Base-by-base conservation (phyloP, 768 basidiomycete species). In the Podaxis mareebaensis region DNA sequence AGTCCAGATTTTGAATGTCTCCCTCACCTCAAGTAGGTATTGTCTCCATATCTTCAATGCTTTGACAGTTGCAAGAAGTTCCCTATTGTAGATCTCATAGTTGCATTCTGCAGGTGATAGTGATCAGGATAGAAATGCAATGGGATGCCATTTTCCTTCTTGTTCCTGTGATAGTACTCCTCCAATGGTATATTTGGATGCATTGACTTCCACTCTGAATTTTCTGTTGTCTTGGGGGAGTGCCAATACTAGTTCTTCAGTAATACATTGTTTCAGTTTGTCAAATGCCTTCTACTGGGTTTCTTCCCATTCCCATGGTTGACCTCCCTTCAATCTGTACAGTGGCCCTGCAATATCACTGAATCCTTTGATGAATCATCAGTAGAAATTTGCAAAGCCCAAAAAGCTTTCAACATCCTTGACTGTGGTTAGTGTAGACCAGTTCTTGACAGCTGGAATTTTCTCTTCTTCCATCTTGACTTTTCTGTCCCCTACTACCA, bases 391-490 rank as follows among this genome's bases (percentile, higher is more conserved):
- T n/a, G 58, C 42, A 39, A 66, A 60, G 1, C 65, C 61, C 2
- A 66, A 42, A 44, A 66, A 66, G 1, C 28, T 20, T 42, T 60
- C 52, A 6, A 66, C 10, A n/a, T 60, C 64, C n/a, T 62, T 54
- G 2, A 6, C n/a, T 20, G 1, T 20, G 5, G 3, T 40, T 0
- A 39, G 64, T 0, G 17, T 57, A 1, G 54, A 48, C 64, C 55
- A 65, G 2, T 61, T 20, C 17, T 11, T 3, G 24, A 65, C 54
- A 11, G 38, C 48, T 58, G 58, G 8, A 52, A 79, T 65, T 60
- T 81, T 81, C 0, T 52, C 40, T 0, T 68, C 67, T 38, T 77
- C 73, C 77, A 80, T 80, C 0, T 36, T 11, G 15, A 76, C 46
- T 1, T 67, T 42, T 1, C 62, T 60, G 0, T 64, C 24, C 0